Conservation (phyloP, 306 rosid genomes). For the Cucumis hystrix region DNA sequence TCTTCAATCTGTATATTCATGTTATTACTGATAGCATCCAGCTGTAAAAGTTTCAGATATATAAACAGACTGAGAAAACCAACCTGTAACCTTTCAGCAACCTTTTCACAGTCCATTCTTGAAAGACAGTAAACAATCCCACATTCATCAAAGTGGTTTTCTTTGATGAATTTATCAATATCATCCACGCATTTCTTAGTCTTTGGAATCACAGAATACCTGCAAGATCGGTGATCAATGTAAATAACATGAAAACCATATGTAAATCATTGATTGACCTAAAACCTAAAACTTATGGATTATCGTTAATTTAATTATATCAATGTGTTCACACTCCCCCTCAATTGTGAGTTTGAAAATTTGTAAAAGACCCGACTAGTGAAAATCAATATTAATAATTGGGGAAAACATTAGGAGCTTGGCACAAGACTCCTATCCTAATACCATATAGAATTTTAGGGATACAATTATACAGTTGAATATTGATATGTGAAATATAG, state of each 20-base stretch:
- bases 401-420: too few relatives aligned
- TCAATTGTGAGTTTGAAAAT: too few relatives aligned
- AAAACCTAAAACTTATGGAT: too few relatives aligned
- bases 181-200: slow-evolving; percentile 87
- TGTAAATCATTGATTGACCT: too few relatives aligned
- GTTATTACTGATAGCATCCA: not conserved
- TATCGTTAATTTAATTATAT: too few relatives aligned
- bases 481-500: too few relatives aligned
- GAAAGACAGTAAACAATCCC: slow-evolving; percentile 97
- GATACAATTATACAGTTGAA: too few relatives aligned
- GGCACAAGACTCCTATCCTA: too few relatives aligned
- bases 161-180: slow-evolving; percentile 76
- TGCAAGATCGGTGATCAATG: slow-evolving; percentile 11
- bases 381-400: too few relatives aligned
- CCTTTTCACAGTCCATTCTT: slow-evolving; percentile 98
- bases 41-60: not conserved
- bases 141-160: slow-evolving; percentile 82
- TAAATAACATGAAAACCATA: not conserved
- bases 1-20: not conserved
- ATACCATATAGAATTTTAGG: too few relatives aligned
- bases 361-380: too few relatives aligned
- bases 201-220: slow-evolving; percentile 86
- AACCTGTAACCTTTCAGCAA: slow-evolving; percentile 84
- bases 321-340: too few relatives aligned
- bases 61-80: slow-evolving; percentile 15